Percentiles rank a stretch among this genome's conserved stretches.
Conservation (phyloP, 257 asterid species). For the Verbena officinalis region DNA sequence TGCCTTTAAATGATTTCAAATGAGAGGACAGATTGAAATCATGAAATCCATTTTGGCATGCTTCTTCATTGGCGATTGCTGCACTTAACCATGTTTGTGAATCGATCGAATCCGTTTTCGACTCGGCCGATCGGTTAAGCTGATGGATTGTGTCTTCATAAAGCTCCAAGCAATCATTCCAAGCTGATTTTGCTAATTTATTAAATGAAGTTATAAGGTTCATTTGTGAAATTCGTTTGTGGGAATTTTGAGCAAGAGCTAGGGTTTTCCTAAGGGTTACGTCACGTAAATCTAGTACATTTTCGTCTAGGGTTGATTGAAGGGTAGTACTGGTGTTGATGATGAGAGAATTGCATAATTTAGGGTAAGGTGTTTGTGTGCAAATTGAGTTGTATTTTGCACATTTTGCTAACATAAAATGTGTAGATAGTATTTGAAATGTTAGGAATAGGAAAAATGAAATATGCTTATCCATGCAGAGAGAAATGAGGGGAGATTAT, state of each 20-base stretch:
- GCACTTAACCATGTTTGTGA: conserved; percentile 59
- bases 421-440: neutral
- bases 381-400: conserved; percentile 27
- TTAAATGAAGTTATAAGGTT: conserved; percentile 32
- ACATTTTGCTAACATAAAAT: conserved; percentile 25
- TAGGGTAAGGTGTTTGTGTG: conserved; percentile 45
- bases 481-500: neutral
- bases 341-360: conserved; percentile 38
- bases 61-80: conserved; percentile 43
- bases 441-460: conserved; percentile 13
- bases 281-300: conserved; percentile 22
- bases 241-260: conserved; percentile 33
- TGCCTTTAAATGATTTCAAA: conserved; percentile 22
- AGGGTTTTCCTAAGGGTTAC: conserved; percentile 33
- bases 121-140: conserved; percentile 21
- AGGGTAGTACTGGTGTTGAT: neutral
- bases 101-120: conserved; percentile 21
- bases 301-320: conserved; percentile 24
- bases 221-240: conserved; percentile 32
- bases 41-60: conserved; percentile 48
- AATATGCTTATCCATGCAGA: conserved; percentile 31
- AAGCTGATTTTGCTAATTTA: conserved; percentile 40
- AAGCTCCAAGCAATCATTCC: conserved; percentile 44
- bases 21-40: conserved; percentile 37
- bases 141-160: conserved; percentile 39